These are phyloP conservation scores for Haplosporangium sp. DNA, from an alignment of 371 early-diverging fungal genomes.

Conservation along the genomic window DNA sequence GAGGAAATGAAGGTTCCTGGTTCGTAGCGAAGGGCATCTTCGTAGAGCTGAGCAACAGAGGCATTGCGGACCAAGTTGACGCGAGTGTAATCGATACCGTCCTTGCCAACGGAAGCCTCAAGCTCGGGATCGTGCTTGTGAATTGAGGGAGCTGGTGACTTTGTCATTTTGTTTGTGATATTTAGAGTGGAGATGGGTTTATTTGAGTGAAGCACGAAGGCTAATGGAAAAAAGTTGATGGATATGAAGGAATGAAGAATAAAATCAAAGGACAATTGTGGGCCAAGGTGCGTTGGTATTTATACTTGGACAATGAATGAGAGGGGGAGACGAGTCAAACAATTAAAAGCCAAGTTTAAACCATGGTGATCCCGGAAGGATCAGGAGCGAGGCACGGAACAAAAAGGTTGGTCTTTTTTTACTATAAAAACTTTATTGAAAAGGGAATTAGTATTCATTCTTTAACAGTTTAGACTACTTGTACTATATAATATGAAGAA, in stretches of 20 bases:
- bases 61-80: slow-evolving; percentile 76
- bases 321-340: neutral
- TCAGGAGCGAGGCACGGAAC: slow-evolving; percentile 1
- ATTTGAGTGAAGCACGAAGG: neutral
- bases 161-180: slow-evolving; percentile 26
- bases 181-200: neutral
- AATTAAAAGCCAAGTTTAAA: neutral
- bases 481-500: neutral
- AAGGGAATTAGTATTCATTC: neutral
- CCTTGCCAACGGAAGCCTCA: slow-evolving; percentile 55
- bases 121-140: slow-evolving; percentile 54
- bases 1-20: slow-evolving; percentile 90
- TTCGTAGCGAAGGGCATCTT: slow-evolving; percentile 93
- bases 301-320: slow-evolving; percentile 3
- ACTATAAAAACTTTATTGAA: neutral
- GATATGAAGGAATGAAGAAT: neutral
- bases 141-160: slow-evolving; percentile 28
- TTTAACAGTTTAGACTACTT: neutral
- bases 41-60: slow-evolving; percentile 89
- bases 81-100: slow-evolving; percentile 62
- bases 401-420: neutral
- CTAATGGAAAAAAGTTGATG: neutral
- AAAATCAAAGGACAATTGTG: neutral
- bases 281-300: slow-evolving; percentile 3
- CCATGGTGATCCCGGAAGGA: slow-evolving; percentile 1